Evolutionary conservation across 1,139 yeast species (phyloP).

Genomic region (Taphrina sp.): DNA sequence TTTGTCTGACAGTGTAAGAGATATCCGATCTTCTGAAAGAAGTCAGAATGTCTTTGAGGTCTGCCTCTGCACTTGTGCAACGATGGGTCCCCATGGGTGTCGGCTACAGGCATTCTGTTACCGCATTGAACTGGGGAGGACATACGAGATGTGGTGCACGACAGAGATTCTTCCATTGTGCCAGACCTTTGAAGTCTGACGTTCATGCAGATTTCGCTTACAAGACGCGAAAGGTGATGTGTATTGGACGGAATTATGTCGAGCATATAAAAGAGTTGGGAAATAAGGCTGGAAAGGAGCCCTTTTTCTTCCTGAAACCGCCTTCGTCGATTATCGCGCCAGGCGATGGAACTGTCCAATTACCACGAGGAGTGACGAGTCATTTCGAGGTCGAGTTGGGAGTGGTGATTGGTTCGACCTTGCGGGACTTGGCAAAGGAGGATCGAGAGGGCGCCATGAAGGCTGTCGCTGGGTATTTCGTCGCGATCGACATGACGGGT

Average conservation of each 20-base stretch:
- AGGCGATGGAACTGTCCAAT: conserved; percentile 68
- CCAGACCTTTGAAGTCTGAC: too few relatives aligned
- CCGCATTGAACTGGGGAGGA: too few relatives aligned
- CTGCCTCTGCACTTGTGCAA: too few relatives aligned
- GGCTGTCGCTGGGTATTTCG: conserved; percentile 76
- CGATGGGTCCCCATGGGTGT: too few relatives aligned
- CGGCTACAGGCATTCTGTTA: too few relatives aligned
- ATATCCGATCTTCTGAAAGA: too few relatives aligned
- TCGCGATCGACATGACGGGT: conserved; percentile 92
- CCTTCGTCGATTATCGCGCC: conserved; percentile 51
- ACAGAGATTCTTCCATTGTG: too few relatives aligned
- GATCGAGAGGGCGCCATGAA: conserved; percentile 56
- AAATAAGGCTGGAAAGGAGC: conserved; percentile 69
- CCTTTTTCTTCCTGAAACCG: conserved; percentile 91
- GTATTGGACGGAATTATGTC: conserved; percentile 78
- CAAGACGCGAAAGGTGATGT: conserved; percentile 62
- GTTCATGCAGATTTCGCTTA: conserved; percentile 34
- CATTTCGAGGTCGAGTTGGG: conserved; percentile 96
- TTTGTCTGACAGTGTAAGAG: too few relatives aligned
- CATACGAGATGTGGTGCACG: too few relatives aligned
- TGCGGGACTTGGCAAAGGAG: conserved; percentile 60
- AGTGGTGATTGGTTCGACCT: conserved; percentile 61
- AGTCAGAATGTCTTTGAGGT: too few relatives aligned
- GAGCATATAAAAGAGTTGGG: conserved; percentile 90
- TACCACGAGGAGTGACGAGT: conserved; percentile 76